Base-by-base conservation (phyloP, 768 basidiomycete genomes). In the Melanogaster broomeanus region DNA sequence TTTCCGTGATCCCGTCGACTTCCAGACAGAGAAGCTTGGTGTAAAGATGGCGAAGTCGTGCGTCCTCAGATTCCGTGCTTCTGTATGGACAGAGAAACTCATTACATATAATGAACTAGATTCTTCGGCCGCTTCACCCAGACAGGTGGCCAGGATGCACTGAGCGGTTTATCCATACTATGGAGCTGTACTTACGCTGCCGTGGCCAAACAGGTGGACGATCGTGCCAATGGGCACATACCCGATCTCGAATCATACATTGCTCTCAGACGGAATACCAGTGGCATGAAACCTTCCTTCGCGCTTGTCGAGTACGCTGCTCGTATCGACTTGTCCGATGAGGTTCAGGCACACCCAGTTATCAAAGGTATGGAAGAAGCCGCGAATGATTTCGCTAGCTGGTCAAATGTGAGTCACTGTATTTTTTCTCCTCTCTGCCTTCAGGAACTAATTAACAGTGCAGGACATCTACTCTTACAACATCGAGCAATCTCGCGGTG, bases 201-300 rank as follows among this genome's bases (percentile, higher is more conserved):
- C 0, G 71, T 79, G 6, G 69, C 75, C 2, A 64, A 72, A 12
- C 69, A 82, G 60, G 75, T 79, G 0, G 54, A 60, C 1, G 78
- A 81, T 50, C 70, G 77, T 4, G 59, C 60, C 9, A 30, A 59
- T 9, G 51, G 61, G 30, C 53, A 46, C 30, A 62, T 78, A 8
- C 71, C 74, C 6, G 64, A 64, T 19, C 56, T 81, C 18, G 58
- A 75, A 2, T 65, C 61, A 25, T 82, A 80, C 48, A 61, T 80
- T 6, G 47, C 58, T 2, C 59, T 74, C 16, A 69, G 80, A 3
- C 69, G 78, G 8, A 61, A 72, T 28, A 79, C 70, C 2, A 66
- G 72, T 34, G 78, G 74, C 0, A 66, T 67, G 2, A 69, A 69
- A 16, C 75, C 78, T 5, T 72, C 69, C 3, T 75, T 75, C 48